These are phyloP conservation scores for Senecio squalidus DNA, from an alignment of 140 eudicot genomes.

Conservation along the genomic window DNA sequence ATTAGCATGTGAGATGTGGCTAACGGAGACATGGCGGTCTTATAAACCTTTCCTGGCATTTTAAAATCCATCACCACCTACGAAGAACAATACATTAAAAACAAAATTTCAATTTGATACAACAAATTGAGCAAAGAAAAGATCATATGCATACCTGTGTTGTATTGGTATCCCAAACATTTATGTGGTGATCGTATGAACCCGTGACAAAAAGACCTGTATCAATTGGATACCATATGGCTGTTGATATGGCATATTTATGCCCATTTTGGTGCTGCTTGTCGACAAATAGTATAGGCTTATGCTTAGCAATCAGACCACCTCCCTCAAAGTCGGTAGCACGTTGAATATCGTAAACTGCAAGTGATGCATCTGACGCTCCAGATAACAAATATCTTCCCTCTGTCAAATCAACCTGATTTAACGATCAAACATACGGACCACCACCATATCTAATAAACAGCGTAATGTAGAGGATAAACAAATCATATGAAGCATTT, in stretches of 20 bases:
- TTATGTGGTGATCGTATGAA: slow-evolving; percentile 84
- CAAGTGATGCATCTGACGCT: slow-evolving; percentile 89
- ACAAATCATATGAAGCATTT: not conserved
- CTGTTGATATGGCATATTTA: slow-evolving; percentile 80
- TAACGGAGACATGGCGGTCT: slow-evolving; percentile 87
- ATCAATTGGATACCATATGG: slow-evolving; percentile 96
- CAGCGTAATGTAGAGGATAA: not conserved
- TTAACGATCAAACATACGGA: slow-evolving; percentile 54
- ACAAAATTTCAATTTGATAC: not conserved
- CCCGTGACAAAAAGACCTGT: slow-evolving; percentile 94
- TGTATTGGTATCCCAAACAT: slow-evolving; percentile 95
- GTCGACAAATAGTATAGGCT: slow-evolving; percentile 51
- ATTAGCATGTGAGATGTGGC: slow-evolving; percentile 93
- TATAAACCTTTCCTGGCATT: slow-evolving; percentile 97
- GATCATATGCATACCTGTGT: slow-evolving; percentile 47
- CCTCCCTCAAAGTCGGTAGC: slow-evolving; percentile 67
- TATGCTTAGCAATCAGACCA: slow-evolving; percentile 79
- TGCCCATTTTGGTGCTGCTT: slow-evolving; percentile 88
- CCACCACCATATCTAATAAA: slow-evolving; percentile 13
- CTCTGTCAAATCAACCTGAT: slow-evolving; percentile 99
- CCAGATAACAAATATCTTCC: slow-evolving; percentile 87
- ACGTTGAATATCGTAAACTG: slow-evolving; percentile 81
- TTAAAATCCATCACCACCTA: slow-evolving; percentile 92
- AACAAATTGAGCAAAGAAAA: not conserved
- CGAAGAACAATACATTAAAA: not conserved